A percentile compares a stretch with the other conserved stretches of the same genome.
These are phyloP conservation scores for Ganoderma boninense DNA, from an alignment of 1,284 basidiomycete genomes.

Conservation along the genomic window DNA sequence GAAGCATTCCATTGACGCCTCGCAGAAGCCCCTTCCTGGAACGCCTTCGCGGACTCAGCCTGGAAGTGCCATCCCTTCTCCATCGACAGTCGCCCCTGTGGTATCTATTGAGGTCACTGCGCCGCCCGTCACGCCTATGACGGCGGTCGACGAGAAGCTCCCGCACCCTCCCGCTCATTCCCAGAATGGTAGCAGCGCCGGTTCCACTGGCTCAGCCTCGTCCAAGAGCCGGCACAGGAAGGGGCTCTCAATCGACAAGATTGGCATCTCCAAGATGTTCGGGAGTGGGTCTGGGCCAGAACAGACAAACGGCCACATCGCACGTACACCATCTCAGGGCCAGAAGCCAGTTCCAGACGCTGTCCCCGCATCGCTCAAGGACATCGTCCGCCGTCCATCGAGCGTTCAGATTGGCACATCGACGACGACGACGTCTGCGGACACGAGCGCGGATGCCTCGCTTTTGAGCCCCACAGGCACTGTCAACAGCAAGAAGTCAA, in stretches of 20 bases:
- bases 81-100: conserved; percentile 38
- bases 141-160: conserved; percentile 45
- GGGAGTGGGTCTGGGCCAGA: conserved; percentile 38
- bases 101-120: conserved; percentile 58
- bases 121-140: conserved; percentile 51
- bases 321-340: conserved; percentile 42
- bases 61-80: conserved; percentile 17
- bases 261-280: conserved; percentile 75
- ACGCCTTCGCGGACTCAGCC: conserved; percentile 37
- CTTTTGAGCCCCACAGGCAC: conserved; percentile 47
- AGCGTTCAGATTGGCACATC: conserved; percentile 45
- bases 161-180: conserved; percentile 18
- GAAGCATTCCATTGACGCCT: conserved; percentile 45
- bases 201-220: conserved; percentile 43
- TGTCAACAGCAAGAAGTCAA: conserved; percentile 57
- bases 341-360: conserved; percentile 25
- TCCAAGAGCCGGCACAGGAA: conserved; percentile 61
- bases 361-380: conserved; percentile 26
- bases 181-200: conserved; percentile 34
- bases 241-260: conserved; percentile 77
- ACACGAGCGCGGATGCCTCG: conserved; percentile 37
- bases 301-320: conserved; percentile 38
- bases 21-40: conserved; percentile 44
- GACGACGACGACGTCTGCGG: conserved; percentile 25
- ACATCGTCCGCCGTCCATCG: conserved; percentile 43